Base-by-base conservation (phyloP, 2,329 filamentous ascomycete genomes). In the Myotisia sp. region DNA sequence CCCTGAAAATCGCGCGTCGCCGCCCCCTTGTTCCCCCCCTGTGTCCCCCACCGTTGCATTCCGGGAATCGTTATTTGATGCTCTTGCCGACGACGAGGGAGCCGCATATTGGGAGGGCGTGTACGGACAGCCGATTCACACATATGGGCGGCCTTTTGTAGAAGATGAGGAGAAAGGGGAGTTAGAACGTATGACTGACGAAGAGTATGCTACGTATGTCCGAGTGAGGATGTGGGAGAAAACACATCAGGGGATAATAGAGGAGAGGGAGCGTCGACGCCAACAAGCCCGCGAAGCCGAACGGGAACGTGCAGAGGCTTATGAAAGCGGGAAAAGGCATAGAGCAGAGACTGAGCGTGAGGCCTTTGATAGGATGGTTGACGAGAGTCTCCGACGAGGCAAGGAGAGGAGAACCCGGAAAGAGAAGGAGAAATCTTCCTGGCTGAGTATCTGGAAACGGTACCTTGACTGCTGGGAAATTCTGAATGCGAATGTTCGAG, bases 41-140 rank as follows among this genome's bases (percentile, higher is more conserved):
- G 62, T 81, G 10, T 72, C 79, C 45, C 68, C 82, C 0, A 76
- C 84, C 26, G 65, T 70, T 0, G 84, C 87, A 1, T 98, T 98
- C 55, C 77, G 83, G 19, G 83, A 92, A 55, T 93, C 85, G 1
- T 75, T 98, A 4, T 95, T 95, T 60, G 90, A 98, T 55, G 90
- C 90, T 20, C 78, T 98, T 58, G 87, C 85, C 23, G 90, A 98
- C 56, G 87, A 95, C 52, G 90, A 98, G 59, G 90, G 87, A 29
- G 90, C 90, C 2, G 72, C 76, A 5, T 98, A 90, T 62, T 98
- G 90, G 90, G 79, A 94, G 55, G 74, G 74, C 10, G 82, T 98
- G n/a, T 98, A 95, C 58, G 86, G 85, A 1, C 87, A 95, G 54
- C 87, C 90, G 0, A 79, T 95, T 32, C 85, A 94, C 56, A 71